Evolutionary conservation across 2,329 filamentous ascomycete genomes (phyloP), one percentile per base, ranked within the genome.

Genomic region (Cryphonectria radicalis): DNA sequence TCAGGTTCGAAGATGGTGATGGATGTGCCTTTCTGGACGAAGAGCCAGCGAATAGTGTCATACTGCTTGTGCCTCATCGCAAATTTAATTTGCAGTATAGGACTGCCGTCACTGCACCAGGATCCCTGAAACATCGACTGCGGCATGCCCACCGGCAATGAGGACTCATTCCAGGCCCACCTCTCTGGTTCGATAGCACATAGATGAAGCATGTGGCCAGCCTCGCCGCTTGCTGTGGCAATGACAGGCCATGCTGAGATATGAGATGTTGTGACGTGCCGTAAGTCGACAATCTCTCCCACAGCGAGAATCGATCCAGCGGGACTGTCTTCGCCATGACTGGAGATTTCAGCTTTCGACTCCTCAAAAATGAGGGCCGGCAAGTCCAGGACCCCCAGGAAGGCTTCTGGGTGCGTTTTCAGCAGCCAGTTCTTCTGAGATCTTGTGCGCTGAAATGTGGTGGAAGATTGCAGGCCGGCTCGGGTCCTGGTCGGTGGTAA

Each of bases 151-250:
- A 67, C 32, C 40, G 71, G 32, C 7, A 73, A 37, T 25, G 63
- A 63, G 17, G 55, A 53, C 7, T 55, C 77, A 0, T 78, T 79
- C 89, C 90, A 92, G n/a, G 84, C 82, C 80, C 86, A 87, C 64
- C 81, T 81, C 64, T 88, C 85, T 32, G 84, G 78, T 4, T 83
- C 81, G 4, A 91, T 78, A 8, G 83, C 81, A 5, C 85, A 79
- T 2, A 93, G 76, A 2, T 87, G 87, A 13, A 93, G 79, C 1
- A 87, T 80, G 74, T 90, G 87, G 1, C 89, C 88, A 19, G 84
- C 85, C 65, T 85, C 83, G n/a, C 91, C 91, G 2, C 85, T 82
- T 6, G 82, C 85, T 76, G 81, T 85, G 73, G 82, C 87, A 72
- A 85, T 82, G 74, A 82, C 78, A 1, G 81, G 79, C 17, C 79